Evolutionary conservation across 768 basidiomycete species (phyloP).

Genomic region (Aureoboletus auriporus): DNA sequence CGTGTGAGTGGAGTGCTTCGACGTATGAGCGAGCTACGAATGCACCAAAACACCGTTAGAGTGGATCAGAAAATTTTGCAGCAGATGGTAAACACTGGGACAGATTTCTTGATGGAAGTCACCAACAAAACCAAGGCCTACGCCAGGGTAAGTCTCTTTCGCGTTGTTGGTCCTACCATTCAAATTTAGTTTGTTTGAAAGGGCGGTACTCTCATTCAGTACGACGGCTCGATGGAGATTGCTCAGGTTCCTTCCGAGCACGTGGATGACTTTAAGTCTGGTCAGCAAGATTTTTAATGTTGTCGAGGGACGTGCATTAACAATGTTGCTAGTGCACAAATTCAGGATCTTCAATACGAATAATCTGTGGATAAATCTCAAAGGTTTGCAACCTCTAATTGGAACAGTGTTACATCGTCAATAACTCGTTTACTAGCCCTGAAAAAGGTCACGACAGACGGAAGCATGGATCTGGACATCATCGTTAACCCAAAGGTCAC

Average conservation of each 20-base stretch:
- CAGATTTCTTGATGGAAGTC: constrained; percentile 93
- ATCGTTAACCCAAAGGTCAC: constrained; percentile 90
- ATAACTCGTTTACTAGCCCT: constrained; percentile 48
- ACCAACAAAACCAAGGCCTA: constrained; percentile 97
- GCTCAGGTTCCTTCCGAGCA: constrained; percentile 72
- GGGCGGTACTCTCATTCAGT: constrained; percentile 89
- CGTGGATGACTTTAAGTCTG: constrained; percentile 68
- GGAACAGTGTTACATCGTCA: not conserved
- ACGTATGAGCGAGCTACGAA: constrained; percentile 5
- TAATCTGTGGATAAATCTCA: constrained; percentile 77
- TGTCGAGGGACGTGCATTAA: not conserved
- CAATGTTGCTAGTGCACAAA: constrained; percentile 55
- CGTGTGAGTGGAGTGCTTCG: constrained; percentile 47
- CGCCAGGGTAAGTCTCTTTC: constrained; percentile 36
- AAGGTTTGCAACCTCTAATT: constrained; percentile 40
- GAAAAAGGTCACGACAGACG: constrained; percentile 85
- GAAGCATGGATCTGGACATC: constrained; percentile 89
- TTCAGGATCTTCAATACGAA: constrained; percentile 95
- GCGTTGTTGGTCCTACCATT: not conserved
- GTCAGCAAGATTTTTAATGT: constrained; percentile 29
- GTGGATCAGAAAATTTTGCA: constrained; percentile 82
- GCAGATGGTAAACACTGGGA: constrained; percentile 77
- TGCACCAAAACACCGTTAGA: constrained; percentile 30
- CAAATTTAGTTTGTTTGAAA: constrained; percentile 15
- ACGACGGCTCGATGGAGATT: constrained; percentile 72